Percentiles rank a stretch among this genome's conserved stretches.
Evolutionary conservation across 2,329 filamentous ascomycete species (phyloP).

Genomic region (Teratosphaeriaceae sp.): DNA sequence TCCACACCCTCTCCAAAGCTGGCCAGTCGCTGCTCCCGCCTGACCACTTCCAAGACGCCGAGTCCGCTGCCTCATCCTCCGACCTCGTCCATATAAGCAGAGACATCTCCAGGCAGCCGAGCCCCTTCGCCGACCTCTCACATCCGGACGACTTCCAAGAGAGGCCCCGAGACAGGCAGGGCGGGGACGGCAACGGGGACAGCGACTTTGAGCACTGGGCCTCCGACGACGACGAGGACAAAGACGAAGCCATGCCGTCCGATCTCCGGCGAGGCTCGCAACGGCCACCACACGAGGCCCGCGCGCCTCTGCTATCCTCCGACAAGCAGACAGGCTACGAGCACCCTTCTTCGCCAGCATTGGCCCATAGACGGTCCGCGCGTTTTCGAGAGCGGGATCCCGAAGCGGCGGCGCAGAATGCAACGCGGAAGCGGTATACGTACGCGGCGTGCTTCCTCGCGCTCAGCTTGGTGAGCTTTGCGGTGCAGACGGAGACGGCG

Average conservation of each 20-base stretch:
- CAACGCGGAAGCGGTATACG: constrained; percentile 75
- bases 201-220: constrained; percentile 41
- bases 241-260: constrained; percentile 40
- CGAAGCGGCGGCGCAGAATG: constrained; percentile 52
- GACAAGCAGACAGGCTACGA: constrained; percentile 36
- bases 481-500: constrained; percentile 90
- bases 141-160: constrained; percentile 24
- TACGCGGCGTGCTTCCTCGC: constrained; percentile 79
- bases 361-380: constrained; percentile 54
- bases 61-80: constrained; percentile 17
- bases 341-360: constrained; percentile 33
- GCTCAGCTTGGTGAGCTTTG: constrained; percentile 79
- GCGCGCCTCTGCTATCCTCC: constrained; percentile 46
- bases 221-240: constrained; percentile 28
- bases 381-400: constrained; percentile 67
- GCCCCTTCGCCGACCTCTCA: constrained; percentile 23
- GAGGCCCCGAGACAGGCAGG: background rate
- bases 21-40: constrained; percentile 13
- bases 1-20: background rate
- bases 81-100: constrained; percentile 25
- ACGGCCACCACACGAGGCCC: constrained; percentile 22
- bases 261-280: constrained; percentile 36
- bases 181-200: constrained; percentile 16
- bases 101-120: constrained; percentile 25
- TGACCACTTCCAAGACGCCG: constrained; percentile 17